Evolutionary conservation across 345 rosid genomes (phyloP).

Genomic region (Salix dunnii): DNA sequence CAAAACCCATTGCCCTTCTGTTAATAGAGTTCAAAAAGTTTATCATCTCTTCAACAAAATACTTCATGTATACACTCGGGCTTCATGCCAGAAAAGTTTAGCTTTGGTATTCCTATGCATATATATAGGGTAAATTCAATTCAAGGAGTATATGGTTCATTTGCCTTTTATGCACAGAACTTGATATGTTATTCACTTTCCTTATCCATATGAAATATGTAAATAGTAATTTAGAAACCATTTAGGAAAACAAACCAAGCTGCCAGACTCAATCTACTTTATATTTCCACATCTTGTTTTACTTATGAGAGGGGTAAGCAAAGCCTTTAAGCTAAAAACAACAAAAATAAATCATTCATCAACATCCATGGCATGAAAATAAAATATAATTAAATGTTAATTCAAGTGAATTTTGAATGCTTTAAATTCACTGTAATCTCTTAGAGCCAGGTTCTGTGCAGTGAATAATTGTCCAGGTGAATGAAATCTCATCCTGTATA

Average conservation of each 20-base stretch:
- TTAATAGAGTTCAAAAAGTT: not conserved
- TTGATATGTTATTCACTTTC: no score
- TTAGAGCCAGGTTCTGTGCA: not conserved
- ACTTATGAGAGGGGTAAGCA: not conserved
- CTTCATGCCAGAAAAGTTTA: no score
- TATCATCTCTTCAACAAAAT: not conserved
- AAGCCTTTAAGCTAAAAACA: not conserved
- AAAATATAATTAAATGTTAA: not conserved
- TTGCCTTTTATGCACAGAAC: no score
- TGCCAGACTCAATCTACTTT: not conserved
- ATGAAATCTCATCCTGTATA: not conserved
- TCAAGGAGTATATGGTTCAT: no score
- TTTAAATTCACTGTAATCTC: not conserved
- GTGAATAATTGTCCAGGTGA: not conserved
- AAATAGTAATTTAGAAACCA: not conserved
- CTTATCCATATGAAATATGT: not conserved
- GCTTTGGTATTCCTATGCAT: no score
- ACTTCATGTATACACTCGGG: not conserved
- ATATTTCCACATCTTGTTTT: not conserved
- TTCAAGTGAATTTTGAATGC: not conserved
- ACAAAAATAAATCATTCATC: not conserved
- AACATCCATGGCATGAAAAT: not conserved
- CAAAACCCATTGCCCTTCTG: not conserved
- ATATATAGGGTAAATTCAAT: no score
- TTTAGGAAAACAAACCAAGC: not conserved